These are phyloP conservation scores for Neoarthrinium moseri DNA, from an alignment of 2,329 filamentous ascomycete species.

Conservation along the genomic window DNA sequence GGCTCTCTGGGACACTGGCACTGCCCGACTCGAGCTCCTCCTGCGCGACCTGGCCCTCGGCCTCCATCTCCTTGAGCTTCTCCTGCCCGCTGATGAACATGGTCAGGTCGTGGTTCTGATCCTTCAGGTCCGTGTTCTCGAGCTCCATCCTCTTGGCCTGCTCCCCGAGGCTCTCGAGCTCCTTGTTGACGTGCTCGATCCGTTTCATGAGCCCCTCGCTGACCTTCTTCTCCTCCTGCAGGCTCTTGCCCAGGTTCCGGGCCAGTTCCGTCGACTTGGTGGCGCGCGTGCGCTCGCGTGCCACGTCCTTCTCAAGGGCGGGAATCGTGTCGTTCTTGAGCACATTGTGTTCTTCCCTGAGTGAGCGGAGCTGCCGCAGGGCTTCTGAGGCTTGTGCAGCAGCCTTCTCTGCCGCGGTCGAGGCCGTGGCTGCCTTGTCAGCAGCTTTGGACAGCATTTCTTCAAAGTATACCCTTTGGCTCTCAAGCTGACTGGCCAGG, in stretches of 20 bases:
- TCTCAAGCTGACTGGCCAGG: constrained; percentile 88
- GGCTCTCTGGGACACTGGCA: constrained; percentile 59
- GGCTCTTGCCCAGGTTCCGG: constrained; percentile 69
- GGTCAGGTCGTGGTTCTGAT: constrained; percentile 82
- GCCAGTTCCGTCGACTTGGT: constrained; percentile 75
- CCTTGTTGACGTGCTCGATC: constrained; percentile 71
- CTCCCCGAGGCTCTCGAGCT: constrained; percentile 55
- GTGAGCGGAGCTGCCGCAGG: constrained; percentile 44
- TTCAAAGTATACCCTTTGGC: constrained; percentile 90
- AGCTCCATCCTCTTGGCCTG: constrained; percentile 55
- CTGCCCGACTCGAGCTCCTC: constrained; percentile 76
- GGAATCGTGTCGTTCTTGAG: constrained; percentile 59
- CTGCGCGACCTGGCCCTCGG: constrained; percentile 55
- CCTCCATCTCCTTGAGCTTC: constrained; percentile 71
- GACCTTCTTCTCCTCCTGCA: constrained; percentile 84
- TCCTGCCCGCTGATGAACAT: constrained; percentile 87
- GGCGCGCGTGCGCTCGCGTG: constrained; percentile 65
- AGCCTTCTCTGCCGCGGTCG: constrained; percentile 64
- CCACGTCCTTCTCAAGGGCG: constrained; percentile 69
- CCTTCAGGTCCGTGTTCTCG: constrained; percentile 72
- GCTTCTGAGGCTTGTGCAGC: constrained; percentile 47
- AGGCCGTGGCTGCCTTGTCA: constrained; percentile 80
- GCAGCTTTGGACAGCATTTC: constrained; percentile 86
- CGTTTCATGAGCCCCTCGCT: constrained; percentile 77
- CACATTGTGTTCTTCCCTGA: constrained; percentile 54